A percentile compares a stretch with the other conserved stretches of the same genome.
Conservation (phyloP, 2,329 filamentous ascomycete genomes). For the Diaporthe capsici region DNA sequence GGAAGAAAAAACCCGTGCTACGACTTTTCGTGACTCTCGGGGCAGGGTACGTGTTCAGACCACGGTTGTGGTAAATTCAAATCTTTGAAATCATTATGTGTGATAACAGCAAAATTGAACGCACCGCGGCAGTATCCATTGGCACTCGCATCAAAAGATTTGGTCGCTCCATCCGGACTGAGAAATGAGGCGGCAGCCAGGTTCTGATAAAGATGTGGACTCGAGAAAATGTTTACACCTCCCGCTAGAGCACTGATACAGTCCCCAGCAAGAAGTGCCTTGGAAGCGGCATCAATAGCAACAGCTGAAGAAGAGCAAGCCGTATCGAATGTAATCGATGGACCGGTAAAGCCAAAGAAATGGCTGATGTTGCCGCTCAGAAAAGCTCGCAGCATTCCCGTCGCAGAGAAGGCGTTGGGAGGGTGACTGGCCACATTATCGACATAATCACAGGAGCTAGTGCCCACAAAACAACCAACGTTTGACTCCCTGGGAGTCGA, state of each 20-base stretch:
- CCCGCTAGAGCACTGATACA: neutral
- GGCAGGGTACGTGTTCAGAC: neutral
- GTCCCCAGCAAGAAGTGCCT: neutral
- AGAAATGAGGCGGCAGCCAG: neutral
- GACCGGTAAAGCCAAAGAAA: neutral
- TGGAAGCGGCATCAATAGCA: neutral
- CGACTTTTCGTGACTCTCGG: rapidly evolving
- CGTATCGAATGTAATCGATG: neutral
- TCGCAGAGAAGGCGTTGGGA: neutral
- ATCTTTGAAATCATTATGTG: too few species aligned
- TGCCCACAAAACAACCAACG: neutral
- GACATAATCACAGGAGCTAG: neutral
- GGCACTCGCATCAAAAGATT: neutral
- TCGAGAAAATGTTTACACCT: neutral
- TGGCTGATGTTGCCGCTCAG: neutral
- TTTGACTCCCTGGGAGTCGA: neutral
- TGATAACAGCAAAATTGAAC: too few species aligned
- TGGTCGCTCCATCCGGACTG: neutral
- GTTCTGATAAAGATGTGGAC: neutral
- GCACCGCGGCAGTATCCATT: neutral
- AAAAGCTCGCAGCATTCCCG: neutral
- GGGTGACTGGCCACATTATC: neutral
- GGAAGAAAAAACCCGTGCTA: rapidly evolving
- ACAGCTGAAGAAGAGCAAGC: neutral
- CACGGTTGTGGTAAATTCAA: neutral